phyloP scores from a whole-genome alignment of 768 basidiomycete species.

The Agaricus blazei region DNA sequence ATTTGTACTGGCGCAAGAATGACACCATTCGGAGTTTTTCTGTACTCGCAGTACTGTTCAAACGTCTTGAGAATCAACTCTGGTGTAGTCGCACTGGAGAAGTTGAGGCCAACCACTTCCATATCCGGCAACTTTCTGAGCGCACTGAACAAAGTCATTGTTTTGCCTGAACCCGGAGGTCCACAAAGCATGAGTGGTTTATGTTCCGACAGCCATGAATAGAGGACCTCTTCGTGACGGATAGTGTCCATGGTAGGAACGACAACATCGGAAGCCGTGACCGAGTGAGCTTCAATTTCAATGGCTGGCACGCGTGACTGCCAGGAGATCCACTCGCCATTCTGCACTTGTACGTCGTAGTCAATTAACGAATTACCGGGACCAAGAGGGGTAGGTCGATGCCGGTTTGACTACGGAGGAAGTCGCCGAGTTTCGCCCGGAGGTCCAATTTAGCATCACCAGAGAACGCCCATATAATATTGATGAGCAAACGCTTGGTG shows the following conservation, averaged over 20 bases:
- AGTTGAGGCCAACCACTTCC: slow-evolving; percentile 98
- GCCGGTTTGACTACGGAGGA: slow-evolving; percentile 76
- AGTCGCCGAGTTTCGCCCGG: slow-evolving; percentile 86
- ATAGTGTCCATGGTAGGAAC: slow-evolving; percentile 98
- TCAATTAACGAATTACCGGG: slow-evolving; percentile 87
- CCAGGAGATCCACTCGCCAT: slow-evolving; percentile 90
- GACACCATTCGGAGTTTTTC: slow-evolving; percentile 98
- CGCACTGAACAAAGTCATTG: slow-evolving; percentile 98
- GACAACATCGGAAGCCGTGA: slow-evolving; percentile 94
- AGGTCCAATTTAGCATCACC: slow-evolving; percentile 92
- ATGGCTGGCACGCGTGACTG: slow-evolving; percentile 88
- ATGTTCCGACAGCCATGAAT: slow-evolving; percentile 98
- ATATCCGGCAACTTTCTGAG: slow-evolving; percentile 96
- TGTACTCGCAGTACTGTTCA: slow-evolving; percentile 98
- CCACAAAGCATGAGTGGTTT: slow-evolving; percentile 98
- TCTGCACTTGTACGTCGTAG: slow-evolving; percentile 85
- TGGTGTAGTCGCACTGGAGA: slow-evolving; percentile 97
- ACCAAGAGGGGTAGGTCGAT: slow-evolving; percentile 81
- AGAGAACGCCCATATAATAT: slow-evolving; percentile 96
- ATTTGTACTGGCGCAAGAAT: slow-evolving; percentile 91
- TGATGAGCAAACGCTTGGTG: slow-evolving; percentile 82
- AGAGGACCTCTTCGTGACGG: slow-evolving; percentile 96
- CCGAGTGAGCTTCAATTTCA: slow-evolving; percentile 94
- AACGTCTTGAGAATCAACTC: slow-evolving; percentile 99
- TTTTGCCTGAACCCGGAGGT: slow-evolving; percentile 99